Conservation (phyloP, 1,284 basidiomycete species). For the Apiotrichum veenhuisii region DNA sequence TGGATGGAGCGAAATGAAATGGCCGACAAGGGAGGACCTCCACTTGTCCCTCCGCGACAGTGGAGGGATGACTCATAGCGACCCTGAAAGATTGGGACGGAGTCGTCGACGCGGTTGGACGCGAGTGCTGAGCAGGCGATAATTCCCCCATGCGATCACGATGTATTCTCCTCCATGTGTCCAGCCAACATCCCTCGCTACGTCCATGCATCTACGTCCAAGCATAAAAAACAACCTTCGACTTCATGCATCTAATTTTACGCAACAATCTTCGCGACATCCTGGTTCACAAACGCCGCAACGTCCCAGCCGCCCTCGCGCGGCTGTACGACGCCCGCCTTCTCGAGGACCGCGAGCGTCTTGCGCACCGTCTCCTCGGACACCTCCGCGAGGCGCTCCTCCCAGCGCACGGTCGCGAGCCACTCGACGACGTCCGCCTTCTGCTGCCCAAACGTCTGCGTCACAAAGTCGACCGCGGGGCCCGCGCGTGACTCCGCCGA, state of each 20-base stretch:
- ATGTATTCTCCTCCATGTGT: too few relatives aligned
- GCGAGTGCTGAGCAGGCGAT: too few relatives aligned
- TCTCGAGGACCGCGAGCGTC: constrained; percentile 55
- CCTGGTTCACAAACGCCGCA: constrained; percentile 60
- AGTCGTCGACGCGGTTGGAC: too few relatives aligned
- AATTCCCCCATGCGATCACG: too few relatives aligned
- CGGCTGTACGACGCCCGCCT: constrained; percentile 67
- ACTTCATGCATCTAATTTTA: not conserved
- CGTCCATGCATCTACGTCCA: too few relatives aligned
- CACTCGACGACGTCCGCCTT: constrained; percentile 63
- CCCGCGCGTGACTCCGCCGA: constrained; percentile 59
- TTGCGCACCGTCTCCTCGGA: constrained; percentile 52
- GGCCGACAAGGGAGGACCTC: too few relatives aligned
- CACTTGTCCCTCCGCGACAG: too few relatives aligned
- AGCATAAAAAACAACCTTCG: too few relatives aligned
- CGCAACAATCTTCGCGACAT: constrained; percentile 54
- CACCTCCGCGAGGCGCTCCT: constrained; percentile 58
- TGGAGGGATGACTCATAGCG: too few relatives aligned
- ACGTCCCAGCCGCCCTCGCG: constrained; percentile 61
- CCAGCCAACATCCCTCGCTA: too few relatives aligned
- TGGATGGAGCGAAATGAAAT: too few relatives aligned
- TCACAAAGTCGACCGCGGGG: constrained; percentile 69
- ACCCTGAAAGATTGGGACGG: too few relatives aligned
- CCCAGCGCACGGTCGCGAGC: constrained; percentile 74
- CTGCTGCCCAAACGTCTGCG: constrained; percentile 71